Conservation (phyloP, 345 rosid genomes). For the Orychophragmus violaceus region DNA sequence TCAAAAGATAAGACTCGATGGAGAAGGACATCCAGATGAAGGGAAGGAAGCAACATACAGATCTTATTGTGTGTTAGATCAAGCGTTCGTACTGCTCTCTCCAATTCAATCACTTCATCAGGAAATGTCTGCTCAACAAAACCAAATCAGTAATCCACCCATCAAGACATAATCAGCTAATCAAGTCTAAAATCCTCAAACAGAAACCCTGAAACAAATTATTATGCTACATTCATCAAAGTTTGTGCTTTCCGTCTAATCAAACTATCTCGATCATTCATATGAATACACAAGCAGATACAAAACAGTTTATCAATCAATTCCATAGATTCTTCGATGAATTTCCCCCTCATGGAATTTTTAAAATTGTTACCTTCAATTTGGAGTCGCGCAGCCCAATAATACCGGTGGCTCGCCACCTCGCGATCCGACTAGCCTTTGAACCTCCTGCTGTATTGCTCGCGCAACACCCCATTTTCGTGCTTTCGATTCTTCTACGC, state of each 20-base stretch:
- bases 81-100: slow-evolving; percentile 72
- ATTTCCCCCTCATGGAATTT: no score
- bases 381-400: slow-evolving; percentile 85
- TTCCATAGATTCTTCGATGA: background rate
- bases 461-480: slow-evolving; percentile 69
- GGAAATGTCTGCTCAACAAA: slow-evolving; percentile 71
- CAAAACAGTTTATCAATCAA: background rate
- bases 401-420: slow-evolving; percentile 97
- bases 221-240: background rate
- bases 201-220: slow-evolving; percentile 9
- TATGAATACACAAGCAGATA: background rate
- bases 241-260: background rate
- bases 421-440: slow-evolving; percentile 56
- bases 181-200: background rate
- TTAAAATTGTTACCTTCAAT: slow-evolving; percentile 70
- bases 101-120: slow-evolving; percentile 66
- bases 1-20: background rate
- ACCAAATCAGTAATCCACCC: background rate
- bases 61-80: slow-evolving; percentile 83
- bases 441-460: slow-evolving; percentile 69
- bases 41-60: slow-evolving; percentile 35
- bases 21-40: background rate
- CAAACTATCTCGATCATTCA: background rate
- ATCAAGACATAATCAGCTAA: background rate
- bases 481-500: slow-evolving; percentile 3